phyloP scores from a whole-genome alignment of 2,329 filamentous ascomycete species.

The Coleophoma crateriformis region DNA sequence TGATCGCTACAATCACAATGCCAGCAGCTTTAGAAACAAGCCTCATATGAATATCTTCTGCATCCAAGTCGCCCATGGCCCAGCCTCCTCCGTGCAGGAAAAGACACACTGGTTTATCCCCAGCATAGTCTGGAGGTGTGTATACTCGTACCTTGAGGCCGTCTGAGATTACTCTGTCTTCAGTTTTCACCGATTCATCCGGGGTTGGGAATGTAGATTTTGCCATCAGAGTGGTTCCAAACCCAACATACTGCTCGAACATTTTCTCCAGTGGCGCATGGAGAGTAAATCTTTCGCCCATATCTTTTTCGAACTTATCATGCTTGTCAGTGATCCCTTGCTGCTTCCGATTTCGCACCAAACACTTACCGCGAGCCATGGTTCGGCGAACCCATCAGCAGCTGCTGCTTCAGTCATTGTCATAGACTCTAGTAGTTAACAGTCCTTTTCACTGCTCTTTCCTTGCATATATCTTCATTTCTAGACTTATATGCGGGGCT shows the following conservation, averaged over 20 bases:
- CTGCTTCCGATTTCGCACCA: no score
- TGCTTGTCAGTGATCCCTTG: no score
- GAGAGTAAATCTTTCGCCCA: constrained; percentile 7
- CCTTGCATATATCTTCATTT: no score
- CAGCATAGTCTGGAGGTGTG: constrained; percentile 24
- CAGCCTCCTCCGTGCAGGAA: constrained; percentile 31
- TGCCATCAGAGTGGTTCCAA: constrained; percentile 2
- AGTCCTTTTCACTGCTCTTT: no score
- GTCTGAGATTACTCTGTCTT: constrained; percentile 21
- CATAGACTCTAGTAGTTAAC: no score
- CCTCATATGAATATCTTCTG: constrained; percentile 25
- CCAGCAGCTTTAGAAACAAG: constrained; percentile 19
- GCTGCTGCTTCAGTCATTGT: background rate
- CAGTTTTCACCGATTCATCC: constrained; percentile 25
- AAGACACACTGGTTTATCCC: constrained; percentile 26
- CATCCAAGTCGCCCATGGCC: constrained; percentile 29
- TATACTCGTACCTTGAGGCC: constrained; percentile 28
- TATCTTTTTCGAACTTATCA: constrained; percentile 10
- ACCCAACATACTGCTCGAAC: background rate
- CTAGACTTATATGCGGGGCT: background rate
- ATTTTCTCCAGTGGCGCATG: constrained; percentile 1
- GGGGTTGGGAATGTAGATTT: constrained; percentile 19
- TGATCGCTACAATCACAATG: constrained; percentile 28
- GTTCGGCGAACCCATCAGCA: constrained; percentile 6
- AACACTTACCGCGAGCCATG: constrained; percentile 8